These are phyloP conservation scores for Euphorbia pulcherrima DNA, from an alignment of 345 rosid genomes.

Conservation along the genomic window DNA sequence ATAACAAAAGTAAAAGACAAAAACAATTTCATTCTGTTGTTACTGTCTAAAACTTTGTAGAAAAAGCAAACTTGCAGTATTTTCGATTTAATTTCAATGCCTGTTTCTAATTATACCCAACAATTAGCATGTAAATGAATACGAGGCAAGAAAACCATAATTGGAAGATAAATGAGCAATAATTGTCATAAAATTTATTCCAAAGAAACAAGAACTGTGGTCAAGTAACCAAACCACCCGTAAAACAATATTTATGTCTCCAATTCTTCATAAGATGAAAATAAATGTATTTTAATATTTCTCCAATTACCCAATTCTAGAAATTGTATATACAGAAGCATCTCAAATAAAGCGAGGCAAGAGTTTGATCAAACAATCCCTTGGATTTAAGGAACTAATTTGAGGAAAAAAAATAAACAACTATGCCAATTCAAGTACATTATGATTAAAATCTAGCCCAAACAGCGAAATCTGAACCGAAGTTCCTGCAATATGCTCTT, in stretches of 20 bases:
- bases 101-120: neutral
- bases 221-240: too few relatives aligned
- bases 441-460: neutral
- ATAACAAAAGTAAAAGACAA: too few relatives aligned
- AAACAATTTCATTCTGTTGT: neutral
- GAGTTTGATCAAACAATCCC: neutral
- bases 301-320: neutral
- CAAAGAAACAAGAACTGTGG: neutral
- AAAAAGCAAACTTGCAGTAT: neutral
- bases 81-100: neutral
- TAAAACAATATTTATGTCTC: neutral
- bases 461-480: neutral
- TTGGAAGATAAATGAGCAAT: neutral
- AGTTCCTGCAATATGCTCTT: neutral
- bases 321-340: neutral
- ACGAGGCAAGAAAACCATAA: neutral
- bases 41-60: too few relatives aligned
- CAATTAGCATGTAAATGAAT: neutral
- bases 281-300: neutral
- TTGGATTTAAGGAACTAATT: neutral
- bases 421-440: neutral
- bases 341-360: neutral
- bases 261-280: neutral
- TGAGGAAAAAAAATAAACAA: neutral
- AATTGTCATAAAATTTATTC: neutral